phyloP scores from a whole-genome alignment of 352 stramenopile genomes.

The Blastocystis sp. region DNA sequence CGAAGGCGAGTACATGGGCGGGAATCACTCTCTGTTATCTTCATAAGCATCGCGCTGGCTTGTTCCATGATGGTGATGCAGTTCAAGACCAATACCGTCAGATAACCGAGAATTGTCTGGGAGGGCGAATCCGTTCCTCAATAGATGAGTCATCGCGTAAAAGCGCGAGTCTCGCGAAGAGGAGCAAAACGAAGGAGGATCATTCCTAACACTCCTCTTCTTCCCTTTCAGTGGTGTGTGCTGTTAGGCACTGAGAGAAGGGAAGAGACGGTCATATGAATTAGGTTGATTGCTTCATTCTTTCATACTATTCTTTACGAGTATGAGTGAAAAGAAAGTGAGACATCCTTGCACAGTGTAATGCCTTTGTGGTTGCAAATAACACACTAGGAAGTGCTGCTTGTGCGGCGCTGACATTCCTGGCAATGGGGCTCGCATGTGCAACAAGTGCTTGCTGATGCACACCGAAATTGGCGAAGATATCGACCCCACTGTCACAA shows the following conservation, averaged over 20 bases:
- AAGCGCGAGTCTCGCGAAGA: too few species aligned
- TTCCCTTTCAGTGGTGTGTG: too few species aligned
- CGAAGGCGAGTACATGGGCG: background rate
- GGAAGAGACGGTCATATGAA: too few species aligned
- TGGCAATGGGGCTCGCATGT: slow-evolving; percentile 96
- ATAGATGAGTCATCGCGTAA: too few species aligned
- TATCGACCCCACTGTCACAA: slow-evolving; percentile 90
- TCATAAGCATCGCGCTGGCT: background rate
- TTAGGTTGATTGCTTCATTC: too few species aligned
- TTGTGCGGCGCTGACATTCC: slow-evolving; percentile 92
- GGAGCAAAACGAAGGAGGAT: too few species aligned
- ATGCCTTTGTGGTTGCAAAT: background rate
- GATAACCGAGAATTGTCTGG: background rate
- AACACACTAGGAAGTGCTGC: slow-evolving; percentile 81
- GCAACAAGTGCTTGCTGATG: slow-evolving; percentile 90
- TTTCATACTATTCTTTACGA: background rate
- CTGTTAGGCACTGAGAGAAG: too few species aligned
- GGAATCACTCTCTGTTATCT: background rate
- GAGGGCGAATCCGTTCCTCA: too few species aligned
- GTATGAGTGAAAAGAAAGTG: slow-evolving; percentile 21
- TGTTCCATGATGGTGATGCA: background rate
- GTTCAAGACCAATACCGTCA: background rate
- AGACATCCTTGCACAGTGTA: slow-evolving; percentile 38
- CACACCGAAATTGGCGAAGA: slow-evolving; percentile 94
- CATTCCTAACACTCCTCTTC: too few species aligned